Percentiles rank a stretch among this genome's conserved stretches.
These are phyloP conservation scores for Yamadazyma sp. DNA, from an alignment of 805 yeast genomes.

Conservation along the genomic window DNA sequence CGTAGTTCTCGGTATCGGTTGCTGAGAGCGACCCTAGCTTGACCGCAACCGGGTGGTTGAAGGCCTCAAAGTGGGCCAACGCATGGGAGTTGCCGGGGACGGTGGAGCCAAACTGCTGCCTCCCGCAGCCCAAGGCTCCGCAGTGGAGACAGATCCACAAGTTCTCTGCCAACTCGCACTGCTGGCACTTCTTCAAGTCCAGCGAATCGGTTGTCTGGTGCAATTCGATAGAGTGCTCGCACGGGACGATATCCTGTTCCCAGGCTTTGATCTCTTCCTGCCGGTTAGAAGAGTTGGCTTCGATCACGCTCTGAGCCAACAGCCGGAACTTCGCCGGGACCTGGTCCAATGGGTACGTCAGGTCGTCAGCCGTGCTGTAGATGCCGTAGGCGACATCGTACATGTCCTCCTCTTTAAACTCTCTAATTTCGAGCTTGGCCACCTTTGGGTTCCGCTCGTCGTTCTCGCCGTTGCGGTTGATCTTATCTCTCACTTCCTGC, in stretches of 20 bases:
- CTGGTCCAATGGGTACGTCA: conserved; percentile 23
- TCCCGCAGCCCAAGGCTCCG: conserved; percentile 92
- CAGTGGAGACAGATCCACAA: conserved; percentile 92
- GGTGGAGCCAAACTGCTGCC: conserved; percentile 89
- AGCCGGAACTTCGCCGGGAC: conserved; percentile 22
- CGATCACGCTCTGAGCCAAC: conserved; percentile 47
- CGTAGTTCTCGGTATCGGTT: conserved; percentile 58
- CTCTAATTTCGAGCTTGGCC: conserved; percentile 66
- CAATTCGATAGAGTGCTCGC: conserved; percentile 70
- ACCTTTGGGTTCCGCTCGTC: conserved; percentile 43
- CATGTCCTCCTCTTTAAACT: conserved; percentile 60
- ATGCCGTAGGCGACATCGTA: conserved; percentile 48
- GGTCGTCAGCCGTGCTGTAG: conserved; percentile 36
- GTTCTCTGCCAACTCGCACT: conserved; percentile 69
- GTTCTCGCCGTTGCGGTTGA: conserved; percentile 17
- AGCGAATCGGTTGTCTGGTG: conserved; percentile 31
- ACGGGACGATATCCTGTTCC: conserved; percentile 84
- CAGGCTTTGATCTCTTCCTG: conserved; percentile 80
- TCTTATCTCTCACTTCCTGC: conserved; percentile 20
- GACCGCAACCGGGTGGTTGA: conserved; percentile 78
- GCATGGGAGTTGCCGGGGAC: conserved; percentile 92
- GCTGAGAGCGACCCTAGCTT: conserved; percentile 86
- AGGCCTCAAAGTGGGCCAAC: conserved; percentile 58
- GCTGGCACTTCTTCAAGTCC: conserved; percentile 47
- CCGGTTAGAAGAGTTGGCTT: conserved; percentile 57